Percentiles rank a stretch among this genome's conserved stretches.
Evolutionary conservation across 2,329 filamentous ascomycete genomes (phyloP).

Genomic region (Ilyonectria mors-panacis): DNA sequence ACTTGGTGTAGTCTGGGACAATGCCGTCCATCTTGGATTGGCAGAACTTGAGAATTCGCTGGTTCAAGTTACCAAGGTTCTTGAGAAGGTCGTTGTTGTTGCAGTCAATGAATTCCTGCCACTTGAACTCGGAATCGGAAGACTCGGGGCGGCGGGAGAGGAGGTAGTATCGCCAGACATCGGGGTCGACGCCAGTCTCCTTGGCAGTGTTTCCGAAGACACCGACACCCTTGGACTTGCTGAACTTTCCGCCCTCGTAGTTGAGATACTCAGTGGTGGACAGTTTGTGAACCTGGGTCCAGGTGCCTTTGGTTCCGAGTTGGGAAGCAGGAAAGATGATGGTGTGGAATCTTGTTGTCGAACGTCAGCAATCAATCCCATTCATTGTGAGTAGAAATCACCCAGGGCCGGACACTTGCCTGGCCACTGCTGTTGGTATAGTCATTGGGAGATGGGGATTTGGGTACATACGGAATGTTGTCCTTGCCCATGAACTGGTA

Average conservation of each 20-base stretch:
- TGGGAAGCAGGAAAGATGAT: conserved; percentile 93
- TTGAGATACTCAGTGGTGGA: conserved; percentile 91
- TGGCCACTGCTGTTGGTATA: not conserved
- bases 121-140: conserved; percentile 91
- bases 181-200: conserved; percentile 85
- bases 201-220: conserved; percentile 93
- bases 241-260: conserved; percentile 93
- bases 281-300: conserved; percentile 91
- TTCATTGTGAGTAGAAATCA: not conserved
- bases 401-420: not conserved
- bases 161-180: conserved; percentile 96
- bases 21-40: conserved; percentile 81
- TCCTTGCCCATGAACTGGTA: conserved; percentile 96
- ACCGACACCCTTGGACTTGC: conserved; percentile 89
- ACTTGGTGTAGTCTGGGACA: conserved; percentile 74
- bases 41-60: conserved; percentile 81
- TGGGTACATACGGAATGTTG: conserved; percentile 68
- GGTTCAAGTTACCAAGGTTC: conserved; percentile 82
- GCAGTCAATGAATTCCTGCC: conserved; percentile 83
- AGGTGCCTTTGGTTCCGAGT: conserved; percentile 85
- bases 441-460: conserved; percentile 55
- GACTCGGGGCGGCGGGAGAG: conserved; percentile 88
- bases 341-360: conserved; percentile 69
- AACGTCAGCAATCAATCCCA: conserved; percentile 3
- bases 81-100: conserved; percentile 93